Base-by-base conservation (phyloP, 345 rosid genomes). In the Geranium brycei region DNA sequence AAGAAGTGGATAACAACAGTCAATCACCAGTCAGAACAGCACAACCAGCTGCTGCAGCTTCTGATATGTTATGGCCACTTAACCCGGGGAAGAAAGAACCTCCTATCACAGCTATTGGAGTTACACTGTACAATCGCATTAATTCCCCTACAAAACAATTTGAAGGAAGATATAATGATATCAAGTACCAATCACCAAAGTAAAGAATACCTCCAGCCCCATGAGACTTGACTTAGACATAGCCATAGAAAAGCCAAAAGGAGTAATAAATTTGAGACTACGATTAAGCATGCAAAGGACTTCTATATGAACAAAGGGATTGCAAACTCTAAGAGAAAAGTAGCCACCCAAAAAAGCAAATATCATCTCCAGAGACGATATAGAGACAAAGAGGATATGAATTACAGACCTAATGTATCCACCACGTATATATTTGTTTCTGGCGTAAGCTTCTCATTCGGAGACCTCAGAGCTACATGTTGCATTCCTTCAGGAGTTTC, bases 41-140 rank as follows among this genome's bases (percentile, higher is more conserved):
- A 69, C 98, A 91, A 76, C 95, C 87, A 77, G 92, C 91, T 1
- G 89, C 92, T 57, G 98, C 91, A 75, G 98, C 95, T 87, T 89
- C 98, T 67, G 96, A 85, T 69, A 91, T 53, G 78, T 91, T 91
- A 72, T 91, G 98, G 68, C 98, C 98, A 61, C 91, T 73, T 65
- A 84, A 81, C 61, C 75, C 79, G 1, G 92, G 87, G 30, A 83
- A 62, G 82, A 91, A 85, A 65, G 96, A 89, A 58, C 98, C 98
- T 61, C 98, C 96, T 68, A 91, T 72, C 61, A 91, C 89, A 57
- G 96, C 96, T 75, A 91, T 66, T 61, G 92, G 87, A 71, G 89
- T 75, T 71, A 89, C 32, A 64, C 61, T 77, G 71, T 89, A 91
- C 16, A 87, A 59, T 38, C 80, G 73, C 75, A 85, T 85, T 76